Base-by-base conservation (phyloP, 1,284 basidiomycete species). In the Heliocybe sulcata region DNA sequence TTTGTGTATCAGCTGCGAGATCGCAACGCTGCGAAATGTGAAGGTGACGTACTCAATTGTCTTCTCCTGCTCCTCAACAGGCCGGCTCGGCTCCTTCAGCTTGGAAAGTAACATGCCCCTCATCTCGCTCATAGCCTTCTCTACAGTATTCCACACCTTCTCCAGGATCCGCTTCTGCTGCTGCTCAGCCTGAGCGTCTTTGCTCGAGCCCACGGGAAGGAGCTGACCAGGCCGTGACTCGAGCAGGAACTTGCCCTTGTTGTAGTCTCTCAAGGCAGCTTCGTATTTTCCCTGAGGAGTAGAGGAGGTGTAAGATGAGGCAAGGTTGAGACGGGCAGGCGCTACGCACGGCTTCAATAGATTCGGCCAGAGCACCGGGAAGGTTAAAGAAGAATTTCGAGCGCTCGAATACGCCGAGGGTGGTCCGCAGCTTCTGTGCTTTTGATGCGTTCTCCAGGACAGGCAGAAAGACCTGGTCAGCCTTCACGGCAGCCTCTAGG, bases 341-440 rank as follows among this genome's bases (percentile, higher is more conserved):
- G 16, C 8, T 42, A 76, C 87, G 60, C 63, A 93, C 92, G 56
- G 87, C 86, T 72, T 94, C 87, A 52, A 99, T 90, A 19, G 82
- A 88, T 67, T 97, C 96, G 23, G 91, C 81, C n/a, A 99, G 81
- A 47, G 89, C 87, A 22, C 91, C 90, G 0, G 97, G 96, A 20
- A 99, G 79, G 65, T 98, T 98, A 81, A 99, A 99, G 69, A 99
- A 94, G 79, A 98, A 99, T 64, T 95, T 97, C 55, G 92, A 95
- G 50, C 94, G 83, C 62, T 99, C 96, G 63, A 99, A 98, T 6
- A 99, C 93, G 42, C 92, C 89, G 12, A 99, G 80, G 0, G 97
- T 98, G 0, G 89, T 92, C 25, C 94, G 85, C 9, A 99, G 76
- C 69, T 96, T 94, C 66, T 93, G 87, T 2, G 94, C 93, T 67